Base-by-base conservation (phyloP, 23 red algal species). In the Gracilariopsis chorda region DNA sequence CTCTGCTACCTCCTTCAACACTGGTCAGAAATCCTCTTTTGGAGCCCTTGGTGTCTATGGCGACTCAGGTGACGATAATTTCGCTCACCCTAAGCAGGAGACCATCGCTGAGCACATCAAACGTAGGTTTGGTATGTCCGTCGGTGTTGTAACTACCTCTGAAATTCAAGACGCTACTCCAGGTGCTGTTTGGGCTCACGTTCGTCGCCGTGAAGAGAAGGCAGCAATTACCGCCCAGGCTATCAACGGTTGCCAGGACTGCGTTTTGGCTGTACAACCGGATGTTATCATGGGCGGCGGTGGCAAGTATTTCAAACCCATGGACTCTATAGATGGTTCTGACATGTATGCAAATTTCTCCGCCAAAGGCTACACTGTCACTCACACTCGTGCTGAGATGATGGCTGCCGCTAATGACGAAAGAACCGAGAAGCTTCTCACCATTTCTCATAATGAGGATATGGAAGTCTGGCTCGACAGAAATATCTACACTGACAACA, bases 381-480 rank as follows among this genome's bases (percentile, higher is more conserved):
- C 86, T 1, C 76, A 90, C 73, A 90, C 86, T 21, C 59, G 65
- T 9, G 52, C 49, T n/a, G 64, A 90, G 23, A 90, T 90, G 86
- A 33, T 90, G 30, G 42, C 49, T 19, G 86, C 86, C 1, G 86
- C 73, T 27, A 76, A 90, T 45, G 56, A 81, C 64, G 45, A 33
- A 24, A 71, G 16, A 0, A 90, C 86, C 33, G 32, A 90, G 42
- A 90, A 80, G 71, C 71, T 90, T 58, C 59, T 90, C 35, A 90
- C 70, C 41, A 76, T 90, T 9, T 70, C 86, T 23, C 86, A 90
- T 19, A 43, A 64, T 19, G 73, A 43, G 0, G 60, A 90, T 33
- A 90, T 90, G 86, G 76, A 90, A 36, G 86, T 90, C 0, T 90
- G 86, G 86, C 76, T 90, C 25, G 86, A 90, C 48, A 58, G 86